These are phyloP conservation scores for Candida morakotiae DNA, from an alignment of 805 yeast genomes.

Conservation along the genomic window DNA sequence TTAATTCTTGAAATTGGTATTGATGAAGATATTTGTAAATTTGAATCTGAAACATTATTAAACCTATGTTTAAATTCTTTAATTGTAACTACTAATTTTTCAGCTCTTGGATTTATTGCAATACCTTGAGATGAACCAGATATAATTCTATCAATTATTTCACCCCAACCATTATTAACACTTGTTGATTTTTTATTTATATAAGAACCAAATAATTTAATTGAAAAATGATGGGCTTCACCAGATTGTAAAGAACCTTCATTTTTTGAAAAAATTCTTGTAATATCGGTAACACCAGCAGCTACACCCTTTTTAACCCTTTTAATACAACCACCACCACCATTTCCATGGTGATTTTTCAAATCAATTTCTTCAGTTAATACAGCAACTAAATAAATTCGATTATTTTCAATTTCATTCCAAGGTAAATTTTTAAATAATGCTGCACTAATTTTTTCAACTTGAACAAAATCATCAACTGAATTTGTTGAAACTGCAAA, in stretches of 20 bases:
- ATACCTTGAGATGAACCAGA: slow-evolving; percentile 71
- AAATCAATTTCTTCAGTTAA: slow-evolving; percentile 66
- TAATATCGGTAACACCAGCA: slow-evolving; percentile 83
- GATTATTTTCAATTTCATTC: slow-evolving; percentile 55
- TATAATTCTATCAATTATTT: slow-evolving; percentile 71
- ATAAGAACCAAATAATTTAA: slow-evolving; percentile 70
- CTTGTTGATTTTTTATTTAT: slow-evolving; percentile 38
- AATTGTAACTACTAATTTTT: slow-evolving; percentile 60
- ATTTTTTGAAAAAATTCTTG: slow-evolving; percentile 67
- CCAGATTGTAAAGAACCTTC: slow-evolving; percentile 59
- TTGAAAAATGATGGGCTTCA: slow-evolving; percentile 64
- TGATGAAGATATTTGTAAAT: slow-evolving; percentile 3
- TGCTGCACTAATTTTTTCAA: slow-evolving; percentile 74
- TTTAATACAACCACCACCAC: slow-evolving; percentile 24
- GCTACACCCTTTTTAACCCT: slow-evolving; percentile 74
- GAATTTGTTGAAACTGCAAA: slow-evolving; percentile 64
- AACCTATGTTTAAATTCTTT: slow-evolving; percentile 64
- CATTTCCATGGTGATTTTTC: slow-evolving; percentile 7
- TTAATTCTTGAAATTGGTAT: slow-evolving; percentile 61
- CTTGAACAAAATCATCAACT: slow-evolving; percentile 48
- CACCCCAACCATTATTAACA: slow-evolving; percentile 81
- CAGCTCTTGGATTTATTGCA: slow-evolving; percentile 80
- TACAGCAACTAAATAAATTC: slow-evolving; percentile 72
- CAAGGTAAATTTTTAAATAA: slow-evolving; percentile 74
- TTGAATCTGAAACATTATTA: slow-evolving; percentile 4